Base-by-base conservation (phyloP, 225 moss, liverwort and hornwort genomes). In the Pleurozium schreberi region DNA sequence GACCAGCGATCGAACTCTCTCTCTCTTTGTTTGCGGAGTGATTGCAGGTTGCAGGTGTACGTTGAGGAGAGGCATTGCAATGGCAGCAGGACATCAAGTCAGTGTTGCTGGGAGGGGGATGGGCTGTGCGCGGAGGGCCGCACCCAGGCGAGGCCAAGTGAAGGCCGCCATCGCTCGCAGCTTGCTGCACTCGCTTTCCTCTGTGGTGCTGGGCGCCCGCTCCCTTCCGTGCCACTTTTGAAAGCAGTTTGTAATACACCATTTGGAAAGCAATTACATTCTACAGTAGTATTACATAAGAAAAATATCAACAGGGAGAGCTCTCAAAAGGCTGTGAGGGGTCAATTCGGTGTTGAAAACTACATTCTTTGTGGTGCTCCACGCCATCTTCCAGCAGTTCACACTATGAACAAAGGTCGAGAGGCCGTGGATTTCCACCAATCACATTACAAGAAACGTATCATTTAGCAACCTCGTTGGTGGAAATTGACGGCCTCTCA, bases 61-160 rank as follows among this genome's bases (percentile, higher is more conserved):
- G 27, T 60, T 80, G 80, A 40, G 80, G 40, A 18, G 59, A 40
- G 19, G 57, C 59, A 80, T 40, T 80, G 40, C 42, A 59, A 80
- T 80, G 80, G 80, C 80, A 59, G 80, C 80, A 30, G 60, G 80
- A 60, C 14, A 34, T 31, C 63, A 82, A 45, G 47, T 47, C 21
- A 22, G 34, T 5, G 63, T 63, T 63, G 33, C 23, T 61, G 34
- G 47, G 3, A 63, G 63, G 47, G 27, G 33, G 34, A 85, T 59
- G 88, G 88, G 36, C 36, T 9, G 36, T 11, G 45, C 90, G 23
- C 77, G 70, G 49, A 82, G 83, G 53, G 76, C 76, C 76, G 67
- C 85, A 21, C 91, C 91, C 36, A 59, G 82, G 85, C 91, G 92
- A 45, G 93, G 93, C 15, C 94, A 77, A 77, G 76, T 77, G 76